These are phyloP conservation scores for Friedmanniomyces simplex DNA, from an alignment of 495 filamentous ascomycete species.

Conservation along the genomic window DNA sequence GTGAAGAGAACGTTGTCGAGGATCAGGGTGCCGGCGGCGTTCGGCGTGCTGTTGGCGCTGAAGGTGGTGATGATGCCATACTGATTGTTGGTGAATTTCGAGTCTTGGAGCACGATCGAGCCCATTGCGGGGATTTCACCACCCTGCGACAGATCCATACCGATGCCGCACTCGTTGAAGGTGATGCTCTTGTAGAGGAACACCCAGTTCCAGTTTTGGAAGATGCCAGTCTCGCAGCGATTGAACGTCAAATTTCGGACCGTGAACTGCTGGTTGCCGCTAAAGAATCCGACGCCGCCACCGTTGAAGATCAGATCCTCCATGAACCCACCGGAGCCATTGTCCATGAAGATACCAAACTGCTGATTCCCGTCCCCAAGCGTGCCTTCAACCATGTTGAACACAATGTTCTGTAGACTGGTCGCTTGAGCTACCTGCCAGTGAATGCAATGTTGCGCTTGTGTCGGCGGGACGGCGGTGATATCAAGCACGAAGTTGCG, in stretches of 20 bases:
- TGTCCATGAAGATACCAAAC: constrained; percentile 36
- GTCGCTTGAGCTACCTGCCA: constrained; percentile 40
- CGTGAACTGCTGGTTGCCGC: constrained; percentile 93
- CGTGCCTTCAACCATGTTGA: constrained; percentile 28
- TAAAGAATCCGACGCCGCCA: constrained; percentile 71
- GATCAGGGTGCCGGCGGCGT: constrained; percentile 66
- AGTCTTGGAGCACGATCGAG: constrained; percentile 73
- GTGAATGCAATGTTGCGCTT: constrained; percentile 29
- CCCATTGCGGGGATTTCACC: constrained; percentile 55
- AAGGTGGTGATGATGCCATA: constrained; percentile 67
- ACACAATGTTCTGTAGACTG: constrained; percentile 32
- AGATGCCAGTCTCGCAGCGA: constrained; percentile 77
- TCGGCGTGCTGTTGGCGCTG: constrained; percentile 41
- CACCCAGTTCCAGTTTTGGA: constrained; percentile 92
- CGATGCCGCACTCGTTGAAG: constrained; percentile 71
- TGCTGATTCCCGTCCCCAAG: constrained; percentile 18
- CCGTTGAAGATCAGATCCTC: constrained; percentile 67
- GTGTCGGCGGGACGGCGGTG: constrained; percentile 16
- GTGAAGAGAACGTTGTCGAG: constrained; percentile 79
- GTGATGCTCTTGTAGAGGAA: constrained; percentile 76
- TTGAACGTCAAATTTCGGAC: constrained; percentile 87
- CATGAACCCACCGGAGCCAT: constrained; percentile 33
- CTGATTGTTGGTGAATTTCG: constrained; percentile 59
- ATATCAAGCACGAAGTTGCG: constrained; percentile 37
- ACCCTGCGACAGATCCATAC: constrained; percentile 70